These are phyloP conservation scores for Cerrena zonata DNA, from an alignment of 1,284 basidiomycete genomes.

Conservation along the genomic window DNA sequence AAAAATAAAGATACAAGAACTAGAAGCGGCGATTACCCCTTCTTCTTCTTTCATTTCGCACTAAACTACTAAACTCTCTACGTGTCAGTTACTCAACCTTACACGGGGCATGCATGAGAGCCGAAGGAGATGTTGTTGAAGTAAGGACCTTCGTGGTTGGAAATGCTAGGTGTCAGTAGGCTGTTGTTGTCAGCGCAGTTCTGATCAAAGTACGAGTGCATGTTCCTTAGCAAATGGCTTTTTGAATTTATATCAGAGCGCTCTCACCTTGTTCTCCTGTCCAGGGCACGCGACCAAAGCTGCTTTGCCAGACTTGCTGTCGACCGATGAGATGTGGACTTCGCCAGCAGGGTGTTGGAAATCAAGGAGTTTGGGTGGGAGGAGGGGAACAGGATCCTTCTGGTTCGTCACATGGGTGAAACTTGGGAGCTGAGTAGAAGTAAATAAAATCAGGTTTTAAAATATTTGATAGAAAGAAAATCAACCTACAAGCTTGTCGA, in stretches of 20 bases:
- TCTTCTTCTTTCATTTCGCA: too few relatives aligned
- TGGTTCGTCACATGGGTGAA: constrained; percentile 33
- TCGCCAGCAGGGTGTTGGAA: constrained; percentile 32
- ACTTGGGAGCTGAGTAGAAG: constrained; percentile 16
- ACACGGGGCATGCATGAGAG: constrained; percentile 18
- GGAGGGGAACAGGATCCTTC: constrained; percentile 32
- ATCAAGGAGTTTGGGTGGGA: constrained; percentile 28
- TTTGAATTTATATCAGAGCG: too few relatives aligned
- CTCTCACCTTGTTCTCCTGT: constrained; percentile 24
- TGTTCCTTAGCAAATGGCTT: too few relatives aligned
- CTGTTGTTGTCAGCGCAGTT: constrained; percentile 24
- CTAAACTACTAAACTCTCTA: too few relatives aligned
- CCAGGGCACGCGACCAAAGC: constrained; percentile 27
- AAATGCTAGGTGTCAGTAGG: constrained; percentile 16
- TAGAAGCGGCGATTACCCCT: too few relatives aligned
- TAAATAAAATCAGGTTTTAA: background rate
- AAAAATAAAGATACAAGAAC: too few relatives aligned
- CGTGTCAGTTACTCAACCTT: too few relatives aligned
- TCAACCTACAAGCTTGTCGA: constrained; percentile 25
- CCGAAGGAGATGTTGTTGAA: constrained; percentile 25
- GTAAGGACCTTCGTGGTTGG: constrained; percentile 27
- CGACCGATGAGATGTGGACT: constrained; percentile 28
- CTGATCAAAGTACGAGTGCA: too few relatives aligned
- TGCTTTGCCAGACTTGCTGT: constrained; percentile 12
- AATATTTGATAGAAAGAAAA: too few relatives aligned